Evolutionary conservation across 1,284 basidiomycete species (phyloP).

Genomic region (Marasmius sp.): DNA sequence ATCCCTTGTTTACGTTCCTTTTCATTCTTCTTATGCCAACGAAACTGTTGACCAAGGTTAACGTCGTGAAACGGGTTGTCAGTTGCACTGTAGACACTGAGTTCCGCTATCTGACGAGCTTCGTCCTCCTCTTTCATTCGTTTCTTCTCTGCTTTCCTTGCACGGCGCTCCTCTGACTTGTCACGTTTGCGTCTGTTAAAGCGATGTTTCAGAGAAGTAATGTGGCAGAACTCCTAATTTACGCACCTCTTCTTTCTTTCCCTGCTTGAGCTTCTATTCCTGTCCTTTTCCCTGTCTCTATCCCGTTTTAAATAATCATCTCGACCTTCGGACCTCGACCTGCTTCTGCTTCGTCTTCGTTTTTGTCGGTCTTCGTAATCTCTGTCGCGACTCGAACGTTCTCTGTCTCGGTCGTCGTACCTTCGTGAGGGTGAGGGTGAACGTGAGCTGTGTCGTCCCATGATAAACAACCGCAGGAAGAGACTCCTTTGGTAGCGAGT

Average conservation of each 20-base stretch:
- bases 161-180: constrained; percentile 74
- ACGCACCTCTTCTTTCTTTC: constrained; percentile 65
- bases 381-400: constrained; percentile 28
- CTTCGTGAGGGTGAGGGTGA: constrained; percentile 50
- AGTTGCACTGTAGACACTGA: constrained; percentile 90
- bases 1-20: constrained; percentile 92
- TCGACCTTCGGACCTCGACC: constrained; percentile 30
- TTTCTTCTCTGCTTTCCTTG: constrained; percentile 81
- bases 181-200: constrained; percentile 69
- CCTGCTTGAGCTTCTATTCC: constrained; percentile 34
- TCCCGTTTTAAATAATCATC: constrained; percentile 35
- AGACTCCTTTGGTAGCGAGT: not conserved
- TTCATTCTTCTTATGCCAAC: constrained; percentile 98
- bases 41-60: constrained; percentile 92
- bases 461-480: constrained; percentile 10
- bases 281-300: constrained; percentile 32
- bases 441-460: constrained; percentile 38
- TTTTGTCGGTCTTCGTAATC: constrained; percentile 33
- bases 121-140: constrained; percentile 84
- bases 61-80: constrained; percentile 98
- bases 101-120: constrained; percentile 81
- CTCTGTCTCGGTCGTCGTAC: constrained; percentile 36
- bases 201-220: not conserved
- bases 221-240: not conserved
- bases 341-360: constrained; percentile 41